phyloP scores from a whole-genome alignment of 2,329 filamentous ascomycete genomes.

The Neospermospora avenae region DNA sequence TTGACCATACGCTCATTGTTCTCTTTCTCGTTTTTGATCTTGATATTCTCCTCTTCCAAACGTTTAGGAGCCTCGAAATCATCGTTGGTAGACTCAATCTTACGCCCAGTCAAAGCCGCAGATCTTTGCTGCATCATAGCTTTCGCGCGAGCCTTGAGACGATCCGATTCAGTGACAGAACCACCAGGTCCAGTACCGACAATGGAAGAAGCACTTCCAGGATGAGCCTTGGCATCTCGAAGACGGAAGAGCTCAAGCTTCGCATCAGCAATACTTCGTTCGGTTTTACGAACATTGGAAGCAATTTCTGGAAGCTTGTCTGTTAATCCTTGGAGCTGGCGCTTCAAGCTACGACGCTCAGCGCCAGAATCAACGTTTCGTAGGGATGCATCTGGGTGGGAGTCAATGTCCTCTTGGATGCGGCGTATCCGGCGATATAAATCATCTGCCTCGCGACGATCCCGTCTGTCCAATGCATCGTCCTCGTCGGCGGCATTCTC shows the following conservation, averaged over 20 bases:
- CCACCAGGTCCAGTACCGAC: constrained; percentile 93
- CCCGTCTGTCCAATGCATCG: constrained; percentile 83
- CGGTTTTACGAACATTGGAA: constrained; percentile 84
- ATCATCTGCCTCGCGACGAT: constrained; percentile 89
- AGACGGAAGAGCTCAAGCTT: constrained; percentile 89
- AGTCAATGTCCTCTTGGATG: constrained; percentile 91
- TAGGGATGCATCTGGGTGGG: constrained; percentile 74
- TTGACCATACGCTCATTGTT: constrained; percentile 95
- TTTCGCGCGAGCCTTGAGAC: constrained; percentile 90
- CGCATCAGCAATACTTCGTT: constrained; percentile 89
- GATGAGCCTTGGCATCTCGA: constrained; percentile 89
- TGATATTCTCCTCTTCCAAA: constrained; percentile 82
- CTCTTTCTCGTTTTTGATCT: constrained; percentile 79
- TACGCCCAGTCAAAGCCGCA: constrained; percentile 85
- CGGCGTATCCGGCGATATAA: constrained; percentile 88
- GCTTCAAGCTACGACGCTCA: constrained; percentile 79
- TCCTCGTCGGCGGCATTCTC: constrained; percentile 89
- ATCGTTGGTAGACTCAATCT: constrained; percentile 65
- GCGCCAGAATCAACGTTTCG: constrained; percentile 78
- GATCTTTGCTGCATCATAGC: constrained; percentile 99
- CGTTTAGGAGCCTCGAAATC: constrained; percentile 78
- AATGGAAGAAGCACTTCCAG: constrained; percentile 73
- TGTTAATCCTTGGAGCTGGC: constrained; percentile 82
- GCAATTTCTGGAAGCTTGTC: constrained; percentile 90
- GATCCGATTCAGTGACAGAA: constrained; percentile 84